Conservation (phyloP, 2,329 filamentous ascomycete genomes). For the Elsinoe batatas region DNA sequence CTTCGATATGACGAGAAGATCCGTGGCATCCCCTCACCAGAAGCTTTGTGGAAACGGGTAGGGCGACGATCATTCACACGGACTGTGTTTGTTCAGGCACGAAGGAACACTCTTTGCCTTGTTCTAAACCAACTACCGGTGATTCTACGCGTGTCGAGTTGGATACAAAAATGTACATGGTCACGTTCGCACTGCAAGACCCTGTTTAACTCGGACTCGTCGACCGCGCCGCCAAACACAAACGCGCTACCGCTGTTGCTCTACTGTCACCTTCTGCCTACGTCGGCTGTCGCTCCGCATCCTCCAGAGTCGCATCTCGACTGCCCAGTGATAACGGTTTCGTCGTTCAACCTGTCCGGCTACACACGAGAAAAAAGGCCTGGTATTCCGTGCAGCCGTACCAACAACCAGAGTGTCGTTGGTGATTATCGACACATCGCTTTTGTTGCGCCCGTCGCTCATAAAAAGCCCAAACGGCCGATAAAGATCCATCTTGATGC, state of each 20-base stretch:
- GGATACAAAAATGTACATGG: background rate
- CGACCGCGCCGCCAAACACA: conserved; percentile 10
- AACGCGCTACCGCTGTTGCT: conserved; percentile 2
- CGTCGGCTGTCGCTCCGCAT: background rate
- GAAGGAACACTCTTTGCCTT: background rate
- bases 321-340: background rate
- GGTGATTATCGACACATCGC: conserved; percentile 10
- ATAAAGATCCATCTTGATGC: background rate
- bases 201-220: conserved; percentile 1
- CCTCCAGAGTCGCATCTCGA: conserved; percentile 3
- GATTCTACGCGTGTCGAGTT: background rate
- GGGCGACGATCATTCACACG: conserved; percentile 2
- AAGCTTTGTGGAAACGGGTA: conserved; percentile 11
- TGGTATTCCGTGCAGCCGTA: background rate
- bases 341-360: background rate
- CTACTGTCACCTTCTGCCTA: background rate
- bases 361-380: background rate
- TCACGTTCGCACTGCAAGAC: background rate
- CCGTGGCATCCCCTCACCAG: conserved; percentile 4
- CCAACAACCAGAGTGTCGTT: conserved; percentile 6
- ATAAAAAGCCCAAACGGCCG: conserved; percentile 1
- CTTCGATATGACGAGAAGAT: conserved; percentile 12
- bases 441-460: conserved; percentile 9
- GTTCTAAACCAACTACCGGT: background rate
- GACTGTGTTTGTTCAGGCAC: background rate